Conservation (phyloP, 2,329 filamentous ascomycete genomes). For the Alternaria arbusti region DNA sequence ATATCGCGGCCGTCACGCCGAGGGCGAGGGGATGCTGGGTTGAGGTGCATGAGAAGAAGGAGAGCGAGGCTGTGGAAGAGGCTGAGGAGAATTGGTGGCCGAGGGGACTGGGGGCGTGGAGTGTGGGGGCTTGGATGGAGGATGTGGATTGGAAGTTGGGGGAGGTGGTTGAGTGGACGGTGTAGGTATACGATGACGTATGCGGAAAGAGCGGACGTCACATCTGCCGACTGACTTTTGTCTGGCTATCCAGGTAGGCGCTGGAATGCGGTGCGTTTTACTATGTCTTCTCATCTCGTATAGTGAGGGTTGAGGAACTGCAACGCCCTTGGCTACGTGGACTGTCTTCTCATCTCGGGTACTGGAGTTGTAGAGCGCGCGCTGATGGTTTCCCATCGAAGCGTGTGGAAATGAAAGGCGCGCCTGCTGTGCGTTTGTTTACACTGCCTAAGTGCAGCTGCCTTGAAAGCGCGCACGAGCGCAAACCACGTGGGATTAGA, state of each 20-base stretch:
- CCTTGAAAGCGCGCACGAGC: background rate
- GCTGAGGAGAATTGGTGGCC: slow-evolving; percentile 29
- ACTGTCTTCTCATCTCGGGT: background rate
- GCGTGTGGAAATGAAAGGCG: background rate
- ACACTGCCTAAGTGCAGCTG: background rate
- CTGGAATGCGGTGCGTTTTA: background rate
- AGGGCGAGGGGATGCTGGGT: slow-evolving; percentile 40
- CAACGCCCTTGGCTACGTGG: background rate
- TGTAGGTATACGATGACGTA: slow-evolving; percentile 11
- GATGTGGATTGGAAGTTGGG: slow-evolving; percentile 31
- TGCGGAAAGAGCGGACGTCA: background rate
- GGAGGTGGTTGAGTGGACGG: slow-evolving; percentile 34
- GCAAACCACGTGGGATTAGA: background rate
- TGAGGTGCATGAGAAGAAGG: slow-evolving; percentile 1
- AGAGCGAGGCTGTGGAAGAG: slow-evolving; percentile 2
- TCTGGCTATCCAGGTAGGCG: background rate
- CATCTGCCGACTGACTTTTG: background rate
- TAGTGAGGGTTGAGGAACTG: background rate
- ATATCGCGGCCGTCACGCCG: slow-evolving; percentile 22
- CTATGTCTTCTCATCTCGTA: background rate
- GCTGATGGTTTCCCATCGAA: background rate
- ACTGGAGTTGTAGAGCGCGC: background rate
- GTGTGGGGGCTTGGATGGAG: slow-evolving; percentile 39
- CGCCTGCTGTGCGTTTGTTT: background rate
- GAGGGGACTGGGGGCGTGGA: slow-evolving; percentile 25